Evolutionary conservation across 139 green algal genomes (phyloP).

Genomic region (Chlorella sp.): DNA sequence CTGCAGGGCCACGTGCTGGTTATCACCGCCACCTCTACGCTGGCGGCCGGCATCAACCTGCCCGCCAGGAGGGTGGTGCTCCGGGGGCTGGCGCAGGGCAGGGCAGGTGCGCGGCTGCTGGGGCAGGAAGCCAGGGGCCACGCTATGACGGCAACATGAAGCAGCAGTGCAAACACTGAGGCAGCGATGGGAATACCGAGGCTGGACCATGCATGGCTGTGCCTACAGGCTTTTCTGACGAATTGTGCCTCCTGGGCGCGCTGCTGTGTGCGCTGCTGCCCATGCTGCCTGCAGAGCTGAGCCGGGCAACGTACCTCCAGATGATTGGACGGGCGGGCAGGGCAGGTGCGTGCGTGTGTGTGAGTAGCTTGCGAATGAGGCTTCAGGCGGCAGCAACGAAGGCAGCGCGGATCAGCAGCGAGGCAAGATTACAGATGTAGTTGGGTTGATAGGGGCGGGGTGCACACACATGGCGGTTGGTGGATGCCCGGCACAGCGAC

Average conservation of each 20-base stretch:
- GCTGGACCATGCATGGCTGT: background rate
- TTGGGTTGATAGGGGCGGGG: too few relatives aligned
- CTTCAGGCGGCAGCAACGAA: background rate
- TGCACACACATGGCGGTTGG: too few relatives aligned
- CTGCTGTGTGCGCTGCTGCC: constrained; percentile 33
- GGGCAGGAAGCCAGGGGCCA: background rate
- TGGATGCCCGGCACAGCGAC: too few relatives aligned
- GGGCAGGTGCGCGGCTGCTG: background rate
- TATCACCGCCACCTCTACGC: constrained; percentile 82
- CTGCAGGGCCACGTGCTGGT: constrained; percentile 58
- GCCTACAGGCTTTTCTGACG: background rate
- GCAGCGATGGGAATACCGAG: background rate
- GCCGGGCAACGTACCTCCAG: constrained; percentile 55
- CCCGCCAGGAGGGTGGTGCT: constrained; percentile 78
- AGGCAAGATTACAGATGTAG: too few relatives aligned
- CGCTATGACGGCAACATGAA: background rate
- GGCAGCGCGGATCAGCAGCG: too few relatives aligned
- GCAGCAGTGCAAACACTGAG: background rate
- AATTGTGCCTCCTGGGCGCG: background rate
- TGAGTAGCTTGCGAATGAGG: background rate
- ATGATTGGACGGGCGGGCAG: constrained; percentile 64
- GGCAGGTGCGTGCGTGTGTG: constrained; percentile 11
- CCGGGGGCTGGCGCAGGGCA: constrained; percentile 7
- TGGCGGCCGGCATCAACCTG: constrained; percentile 82
- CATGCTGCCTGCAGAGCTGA: constrained; percentile 23